phyloP scores from a whole-genome alignment of 2,329 filamentous ascomycete species.

The Hypoxylon sp. region DNA sequence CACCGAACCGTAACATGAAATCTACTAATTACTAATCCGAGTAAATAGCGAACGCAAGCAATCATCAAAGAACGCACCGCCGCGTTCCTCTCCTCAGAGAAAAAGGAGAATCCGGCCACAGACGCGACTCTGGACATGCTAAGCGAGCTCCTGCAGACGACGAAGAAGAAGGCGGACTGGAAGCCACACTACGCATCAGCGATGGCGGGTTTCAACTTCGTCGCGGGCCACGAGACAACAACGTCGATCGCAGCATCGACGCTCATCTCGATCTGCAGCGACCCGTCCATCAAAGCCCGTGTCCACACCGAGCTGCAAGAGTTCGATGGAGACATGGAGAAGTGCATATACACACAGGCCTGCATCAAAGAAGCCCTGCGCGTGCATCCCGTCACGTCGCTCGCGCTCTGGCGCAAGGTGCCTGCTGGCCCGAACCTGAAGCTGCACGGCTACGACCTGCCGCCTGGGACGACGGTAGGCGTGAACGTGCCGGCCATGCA shows the following conservation, averaged over 20 bases:
- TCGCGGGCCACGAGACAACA: conserved; percentile 36
- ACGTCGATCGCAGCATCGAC: conserved; percentile 55
- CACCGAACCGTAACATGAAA: too few relatives aligned
- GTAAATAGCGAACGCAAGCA: not conserved
- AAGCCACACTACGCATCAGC: conserved; percentile 27
- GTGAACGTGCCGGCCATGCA: conserved; percentile 68
- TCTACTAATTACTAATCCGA: not conserved
- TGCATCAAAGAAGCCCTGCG: conserved; percentile 67
- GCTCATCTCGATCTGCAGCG: conserved; percentile 63
- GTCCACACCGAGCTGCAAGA: conserved; percentile 54
- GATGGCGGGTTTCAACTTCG: conserved; percentile 31
- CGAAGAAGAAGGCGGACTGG: conserved; percentile 29
- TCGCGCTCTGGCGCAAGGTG: conserved; percentile 65
- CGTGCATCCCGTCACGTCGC: conserved; percentile 66
- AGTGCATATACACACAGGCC: conserved; percentile 59
- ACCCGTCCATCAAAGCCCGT: conserved; percentile 53
- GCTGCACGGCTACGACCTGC: conserved; percentile 60
- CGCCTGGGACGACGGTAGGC: conserved; percentile 64
- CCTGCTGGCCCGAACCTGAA: conserved; percentile 55
- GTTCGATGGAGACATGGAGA: conserved; percentile 12
- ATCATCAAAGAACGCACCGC: conserved; percentile 30
- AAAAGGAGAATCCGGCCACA: not conserved
- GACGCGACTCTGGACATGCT: conserved; percentile 24
- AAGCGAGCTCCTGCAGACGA: conserved; percentile 25
- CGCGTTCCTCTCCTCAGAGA: conserved; percentile 25